These are phyloP conservation scores for Cercospora sp. DNA, from an alignment of 2,329 filamentous ascomycete species.

Conservation along the genomic window DNA sequence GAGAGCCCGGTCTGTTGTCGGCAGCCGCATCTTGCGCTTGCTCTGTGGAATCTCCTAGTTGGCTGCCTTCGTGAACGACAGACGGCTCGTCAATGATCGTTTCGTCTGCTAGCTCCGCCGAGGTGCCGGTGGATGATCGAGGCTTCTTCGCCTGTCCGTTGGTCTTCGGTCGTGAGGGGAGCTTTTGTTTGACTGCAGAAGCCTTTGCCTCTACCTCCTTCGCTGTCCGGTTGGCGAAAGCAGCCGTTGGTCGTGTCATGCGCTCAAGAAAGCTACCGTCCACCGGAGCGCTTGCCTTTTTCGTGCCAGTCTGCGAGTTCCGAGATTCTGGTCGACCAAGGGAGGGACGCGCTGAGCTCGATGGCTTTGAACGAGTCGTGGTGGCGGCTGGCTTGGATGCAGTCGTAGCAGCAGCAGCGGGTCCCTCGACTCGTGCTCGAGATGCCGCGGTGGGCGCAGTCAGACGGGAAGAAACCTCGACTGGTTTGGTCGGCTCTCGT, in stretches of 20 bases:
- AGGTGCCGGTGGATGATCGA: slow-evolving; percentile 7
- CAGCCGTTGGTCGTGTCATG: slow-evolving; percentile 76
- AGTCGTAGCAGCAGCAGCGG: slow-evolving; percentile 20
- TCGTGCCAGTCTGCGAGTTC: slow-evolving; percentile 42
- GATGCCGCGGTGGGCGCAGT: slow-evolving; percentile 70
- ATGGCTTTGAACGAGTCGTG: slow-evolving; percentile 34
- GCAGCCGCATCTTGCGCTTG: slow-evolving; percentile 3
- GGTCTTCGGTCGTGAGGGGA: slow-evolving; percentile 19
- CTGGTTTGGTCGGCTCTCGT: slow-evolving; percentile 68
- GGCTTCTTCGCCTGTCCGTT: slow-evolving; percentile 22
- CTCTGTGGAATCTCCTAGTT: slow-evolving; percentile 4
- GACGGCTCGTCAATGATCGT: slow-evolving; percentile 16
- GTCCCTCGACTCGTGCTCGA: slow-evolving; percentile 58
- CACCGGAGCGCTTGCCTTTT: slow-evolving; percentile 53
- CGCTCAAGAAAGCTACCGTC: slow-evolving; percentile 74
- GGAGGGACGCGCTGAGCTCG: slow-evolving; percentile 39
- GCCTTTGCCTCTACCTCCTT: slow-evolving; percentile 57
- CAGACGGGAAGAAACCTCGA: slow-evolving; percentile 65
- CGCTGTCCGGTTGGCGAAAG: slow-evolving; percentile 61
- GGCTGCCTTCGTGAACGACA: slow-evolving; percentile 11
- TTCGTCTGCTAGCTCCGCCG: slow-evolving; percentile 9
- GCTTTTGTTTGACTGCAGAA: slow-evolving; percentile 34
- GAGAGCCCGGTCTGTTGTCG: slow-evolving; percentile 5
- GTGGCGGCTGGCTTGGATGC: slow-evolving; percentile 34
- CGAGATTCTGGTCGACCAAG: slow-evolving; percentile 50